Base-by-base conservation (phyloP, 1,284 basidiomycete species). In the Trichosporon asahii region DNA sequence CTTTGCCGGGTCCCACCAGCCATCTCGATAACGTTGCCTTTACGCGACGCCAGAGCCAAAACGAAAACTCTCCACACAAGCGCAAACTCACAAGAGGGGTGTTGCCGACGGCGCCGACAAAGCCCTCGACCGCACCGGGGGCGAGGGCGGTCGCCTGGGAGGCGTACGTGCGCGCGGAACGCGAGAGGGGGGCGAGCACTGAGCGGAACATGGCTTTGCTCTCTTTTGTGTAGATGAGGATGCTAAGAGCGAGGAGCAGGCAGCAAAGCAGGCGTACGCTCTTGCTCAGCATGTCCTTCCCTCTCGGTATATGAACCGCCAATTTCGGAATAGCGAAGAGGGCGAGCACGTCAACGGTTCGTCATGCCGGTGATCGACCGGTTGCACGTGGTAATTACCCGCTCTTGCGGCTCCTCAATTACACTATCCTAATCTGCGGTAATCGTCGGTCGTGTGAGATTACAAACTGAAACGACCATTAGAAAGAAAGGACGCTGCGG, bases 101-200 rank as follows among this genome's bases (percentile, higher is more conserved):
- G 85, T 95, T 95, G 75, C 96, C 95, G 70, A 98, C 87, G 14
- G 95, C 91, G 23, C 92, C 94, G 27, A 89, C 89, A 83, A 98
- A 95, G 64, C 95, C 94, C 68, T 91, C 85, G 35, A 91, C 91
- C 25, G 88, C 78, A 55, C 85, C 84, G 25, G 76, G 57, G 7
- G 29, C 57, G 57, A 61, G 29, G 73, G 70, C 72, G 72, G 74
- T 75, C 27, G 76, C 76, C 33, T 76, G 75, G 25, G 81, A 79
- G 25, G 80, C 80, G 68, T 79, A 83, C 5, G 66, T 67, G 60
- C 68, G 64, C 21, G 75, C 29, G 5, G 64, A 76, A 49, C 23
- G 77, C 73, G 68, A 73, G 63, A 74, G 64, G 40, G 73, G 74
- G 23, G 64, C 70, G 46, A 70, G 68, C 44, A 67, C 70, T 11